Conservation (phyloP, 2,329 filamentous ascomycete genomes). For the Aureobasidium musti region DNA sequence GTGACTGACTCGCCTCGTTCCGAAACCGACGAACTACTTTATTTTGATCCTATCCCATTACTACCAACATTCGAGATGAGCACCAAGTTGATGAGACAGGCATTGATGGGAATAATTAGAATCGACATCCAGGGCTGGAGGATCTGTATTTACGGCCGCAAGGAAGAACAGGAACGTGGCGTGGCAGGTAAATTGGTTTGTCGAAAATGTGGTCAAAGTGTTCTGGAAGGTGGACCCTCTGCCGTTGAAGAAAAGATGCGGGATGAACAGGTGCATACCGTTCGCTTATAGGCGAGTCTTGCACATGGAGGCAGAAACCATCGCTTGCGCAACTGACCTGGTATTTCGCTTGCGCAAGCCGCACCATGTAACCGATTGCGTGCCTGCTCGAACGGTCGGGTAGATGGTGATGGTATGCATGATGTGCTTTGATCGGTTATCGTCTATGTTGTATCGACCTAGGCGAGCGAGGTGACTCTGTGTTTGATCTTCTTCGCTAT, state of each 20-base stretch:
- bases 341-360: constrained; percentile 13
- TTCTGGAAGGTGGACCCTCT: constrained; percentile 6
- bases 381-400: neutral
- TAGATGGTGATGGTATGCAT: neutral
- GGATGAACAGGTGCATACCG: constrained; percentile 4
- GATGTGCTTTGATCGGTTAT: neutral
- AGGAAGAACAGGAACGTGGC: neutral
- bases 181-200: neutral
- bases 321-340: constrained; percentile 14
- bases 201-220: neutral
- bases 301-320: neutral
- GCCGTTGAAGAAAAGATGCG: constrained; percentile 2
- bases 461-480: neutral
- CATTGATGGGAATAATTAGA: neutral
- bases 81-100: neutral
- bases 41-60: neutral
- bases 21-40: constrained; percentile 10
- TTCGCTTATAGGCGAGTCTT: constrained; percentile 20
- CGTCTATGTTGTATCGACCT: neutral
- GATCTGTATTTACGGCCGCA: constrained; percentile 2
- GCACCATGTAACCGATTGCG: neutral
- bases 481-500: neutral
- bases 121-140: no score
- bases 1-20: constrained; percentile 13
- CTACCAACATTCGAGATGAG: neutral